Base-by-base conservation (phyloP, 768 basidiomycete genomes). In the Albatrellus ellisii region DNA sequence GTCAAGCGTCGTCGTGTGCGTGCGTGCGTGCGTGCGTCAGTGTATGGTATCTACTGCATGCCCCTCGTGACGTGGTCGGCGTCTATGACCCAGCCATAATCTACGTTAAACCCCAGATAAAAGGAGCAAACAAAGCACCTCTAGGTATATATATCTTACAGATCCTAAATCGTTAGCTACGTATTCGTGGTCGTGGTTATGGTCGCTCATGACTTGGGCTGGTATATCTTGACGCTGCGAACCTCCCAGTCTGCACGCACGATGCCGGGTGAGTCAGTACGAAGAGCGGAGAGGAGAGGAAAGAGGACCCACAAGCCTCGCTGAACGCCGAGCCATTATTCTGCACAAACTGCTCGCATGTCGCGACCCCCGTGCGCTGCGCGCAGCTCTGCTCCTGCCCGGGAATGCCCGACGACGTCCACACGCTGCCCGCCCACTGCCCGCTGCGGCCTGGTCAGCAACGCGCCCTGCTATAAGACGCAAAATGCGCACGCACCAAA, bases 381-480 rank as follows among this genome's bases (percentile, higher is more conserved):
- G 86, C 85, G 53, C 91, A 97, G 58, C 83, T 89, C 57, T 82
- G 73, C 14, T 75, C 75, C 62, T 92, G 90, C 39, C 90, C 90
- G 14, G 84, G 85, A 41, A 80, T 70, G 24, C 86, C 86, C 38
- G 79, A 61, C 18, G 52, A 47, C 37, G 60, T 63, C 91, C 91
- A 97, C n/a, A 75, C 80, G 35, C 63, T 64, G 36, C 78, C 75
- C 9, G 90, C 89, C 91, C 90, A 97, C 50, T 92, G 85, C 45
- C 90, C 90, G 52, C 86, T 81, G 46, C 26, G 26, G 38, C 5
- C 36, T 29, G n/a, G 43, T 52, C 39, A 52, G 20, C 26, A n/a
- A 21, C 17, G 38, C 26, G 26, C 11, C 22, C 36, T 38, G 46
- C 44, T 32, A 50, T 47, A 37, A 43, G 50, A 37, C 45, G 44